Base-by-base conservation (phyloP, 441 rosid species). In the Populus hybrid region DNA sequence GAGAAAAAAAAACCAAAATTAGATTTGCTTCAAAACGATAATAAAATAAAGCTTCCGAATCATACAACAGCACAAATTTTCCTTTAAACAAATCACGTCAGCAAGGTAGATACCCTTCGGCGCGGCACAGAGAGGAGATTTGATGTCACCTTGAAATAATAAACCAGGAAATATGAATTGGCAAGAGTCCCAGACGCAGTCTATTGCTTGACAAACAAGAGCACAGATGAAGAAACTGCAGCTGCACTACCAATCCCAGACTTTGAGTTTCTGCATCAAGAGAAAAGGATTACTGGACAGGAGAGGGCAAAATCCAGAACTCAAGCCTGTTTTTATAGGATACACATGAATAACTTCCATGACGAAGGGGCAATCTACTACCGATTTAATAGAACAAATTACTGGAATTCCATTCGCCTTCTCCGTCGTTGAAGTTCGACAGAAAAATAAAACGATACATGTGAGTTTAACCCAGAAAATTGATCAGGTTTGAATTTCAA, bases 401-500 rank as follows among this genome's bases (percentile, higher is more conserved):
- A 53, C 61, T 14, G 59, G 2, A 50, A 50, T 50, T 14, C 59
- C 5, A 6, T 16, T 16, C 59, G 2, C n/a, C 59, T 50, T 16
- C 59, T 18, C 61, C 61, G 7, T 42, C 50, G 50, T 11, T 42
- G 14, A 42, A 11, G 50, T 53, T 53, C 18, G 21, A 6, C n/a
- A 53, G 21, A 18, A 28, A 2, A 16, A 35, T n/a, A 16, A 0
- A n/a, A 26, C 9, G 4, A 69, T 69, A 63, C 38, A 34, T 36
- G 28, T 7, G 77, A 35, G 35, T 69, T 11, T 30, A 76, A 76
- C 26, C 67, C 69, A 35, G 77, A 57, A 79, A 73, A 68, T 69
- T 71, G 69, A 75, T 81, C 67, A 42, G 73, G 81, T 74, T 82
- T 53, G 18, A 36, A 61, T 74, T 78, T 79, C 76, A 73, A 70